Evolutionary conservation across 1,139 yeast species (phyloP).

Genomic region (Lodderomyces oxycetoniae): DNA sequence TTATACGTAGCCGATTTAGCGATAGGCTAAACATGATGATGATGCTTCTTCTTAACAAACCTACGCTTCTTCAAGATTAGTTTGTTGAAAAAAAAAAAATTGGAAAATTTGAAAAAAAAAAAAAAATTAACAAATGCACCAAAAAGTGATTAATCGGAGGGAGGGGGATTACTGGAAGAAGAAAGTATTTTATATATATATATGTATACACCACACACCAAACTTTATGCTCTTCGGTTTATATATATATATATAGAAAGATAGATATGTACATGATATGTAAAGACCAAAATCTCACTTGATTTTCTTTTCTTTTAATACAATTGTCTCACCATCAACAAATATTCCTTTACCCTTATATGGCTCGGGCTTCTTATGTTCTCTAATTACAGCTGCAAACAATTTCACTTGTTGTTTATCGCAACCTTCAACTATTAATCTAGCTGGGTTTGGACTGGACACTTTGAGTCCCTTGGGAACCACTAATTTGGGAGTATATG

Average conservation of each 20-base stretch:
- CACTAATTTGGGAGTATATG: slow-evolving; percentile 64
- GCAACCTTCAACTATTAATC: slow-evolving; percentile 79
- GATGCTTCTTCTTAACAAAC: neutral
- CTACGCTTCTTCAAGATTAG: too few relatives aligned
- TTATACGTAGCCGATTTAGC: slow-evolving; percentile 1
- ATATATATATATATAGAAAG: slow-evolving; percentile 4
- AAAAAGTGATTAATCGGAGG: neutral
- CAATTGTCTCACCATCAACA: slow-evolving; percentile 85
- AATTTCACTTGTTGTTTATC: slow-evolving; percentile 84
- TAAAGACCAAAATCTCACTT: too few relatives aligned
- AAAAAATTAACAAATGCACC: slow-evolving; percentile 1
- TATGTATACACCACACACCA: neutral
- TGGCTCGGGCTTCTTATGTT: slow-evolving; percentile 93
- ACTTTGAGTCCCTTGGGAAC: slow-evolving; percentile 78
- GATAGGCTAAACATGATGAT: slow-evolving; percentile 6
- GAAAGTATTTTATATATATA: neutral
- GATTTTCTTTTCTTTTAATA: slow-evolving; percentile 86
- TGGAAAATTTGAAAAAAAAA: slow-evolving; percentile 1
- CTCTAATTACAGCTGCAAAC: slow-evolving; percentile 85
- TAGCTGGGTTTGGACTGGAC: slow-evolving; percentile 79
- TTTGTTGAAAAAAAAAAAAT: too few relatives aligned
- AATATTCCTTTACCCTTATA: slow-evolving; percentile 98
- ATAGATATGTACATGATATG: neutral
- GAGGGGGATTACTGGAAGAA: neutral
- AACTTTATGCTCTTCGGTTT: neutral